phyloP scores from a whole-genome alignment of 2,329 filamentous ascomycete species.

The Dactylonectria macrodidyma region DNA sequence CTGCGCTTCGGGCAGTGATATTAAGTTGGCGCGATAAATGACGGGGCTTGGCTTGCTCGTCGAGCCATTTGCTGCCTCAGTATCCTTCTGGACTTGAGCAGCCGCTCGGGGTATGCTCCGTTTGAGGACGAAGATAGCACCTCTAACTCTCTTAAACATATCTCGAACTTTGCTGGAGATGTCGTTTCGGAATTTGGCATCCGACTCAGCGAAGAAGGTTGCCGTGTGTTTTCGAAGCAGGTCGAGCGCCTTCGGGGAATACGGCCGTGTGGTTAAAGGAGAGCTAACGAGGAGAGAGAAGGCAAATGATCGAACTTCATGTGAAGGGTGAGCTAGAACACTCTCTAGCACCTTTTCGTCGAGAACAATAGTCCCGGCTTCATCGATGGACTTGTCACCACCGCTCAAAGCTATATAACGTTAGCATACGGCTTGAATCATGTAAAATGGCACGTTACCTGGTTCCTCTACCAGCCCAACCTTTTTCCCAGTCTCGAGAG shows the following conservation, averaged over 20 bases:
- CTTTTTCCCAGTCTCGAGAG: conserved; percentile 81
- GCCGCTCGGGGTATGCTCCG: conserved; percentile 58
- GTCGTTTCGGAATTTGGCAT: conserved; percentile 89
- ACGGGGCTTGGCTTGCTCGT: conserved; percentile 47
- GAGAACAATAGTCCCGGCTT: conserved; percentile 52
- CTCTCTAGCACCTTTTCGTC: conserved; percentile 63
- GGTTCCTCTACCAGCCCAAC: conserved; percentile 79
- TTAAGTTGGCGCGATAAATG: conserved; percentile 57
- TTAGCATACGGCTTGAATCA: conserved; percentile 35
- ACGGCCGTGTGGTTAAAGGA: conserved; percentile 80
- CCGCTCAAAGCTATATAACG: conserved; percentile 46
- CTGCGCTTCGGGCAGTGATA: conserved; percentile 56
- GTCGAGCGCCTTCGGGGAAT: conserved; percentile 73
- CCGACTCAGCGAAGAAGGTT: conserved; percentile 84
- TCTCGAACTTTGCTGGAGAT: conserved; percentile 81
- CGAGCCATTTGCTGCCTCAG: conserved; percentile 27
- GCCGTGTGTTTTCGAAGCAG: conserved; percentile 77
- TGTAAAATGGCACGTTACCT: conserved; percentile 54
- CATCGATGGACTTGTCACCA: conserved; percentile 32
- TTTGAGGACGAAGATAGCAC: conserved; percentile 72
- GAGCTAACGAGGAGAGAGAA: conserved; percentile 86
- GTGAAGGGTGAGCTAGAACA: conserved; percentile 69
- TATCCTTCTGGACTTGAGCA: conserved; percentile 54
- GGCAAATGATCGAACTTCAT: conserved; percentile 82
- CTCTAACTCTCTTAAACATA: conserved; percentile 82